A percentile compares a stretch with the other conserved stretches of the same genome.
phyloP scores from a whole-genome alignment of 306 rosid genomes.

The Malus domestica region DNA sequence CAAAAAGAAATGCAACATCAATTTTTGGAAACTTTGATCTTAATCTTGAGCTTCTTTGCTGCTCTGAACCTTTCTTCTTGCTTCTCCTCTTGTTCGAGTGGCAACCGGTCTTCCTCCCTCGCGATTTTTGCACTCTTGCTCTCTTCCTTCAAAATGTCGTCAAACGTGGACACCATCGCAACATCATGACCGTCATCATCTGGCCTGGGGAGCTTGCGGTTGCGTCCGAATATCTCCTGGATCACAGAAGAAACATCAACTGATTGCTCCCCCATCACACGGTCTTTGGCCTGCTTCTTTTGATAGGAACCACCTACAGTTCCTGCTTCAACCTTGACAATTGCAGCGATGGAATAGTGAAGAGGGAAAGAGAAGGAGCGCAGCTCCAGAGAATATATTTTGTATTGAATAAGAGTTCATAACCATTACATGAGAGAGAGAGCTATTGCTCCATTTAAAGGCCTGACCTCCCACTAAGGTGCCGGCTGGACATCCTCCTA shows the following conservation, averaged over 20 bases:
- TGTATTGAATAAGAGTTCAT: too few relatives aligned
- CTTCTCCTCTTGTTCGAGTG: background rate
- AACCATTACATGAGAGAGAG: too few relatives aligned
- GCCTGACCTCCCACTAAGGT: too few relatives aligned
- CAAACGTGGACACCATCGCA: background rate
- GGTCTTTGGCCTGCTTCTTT: background rate
- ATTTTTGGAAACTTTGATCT: background rate
- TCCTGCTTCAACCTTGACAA: too few relatives aligned
- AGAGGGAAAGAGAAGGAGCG: too few relatives aligned
- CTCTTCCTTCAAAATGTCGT: background rate
- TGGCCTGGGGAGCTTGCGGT: background rate
- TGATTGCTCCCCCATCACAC: background rate
- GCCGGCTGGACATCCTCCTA: too few relatives aligned
- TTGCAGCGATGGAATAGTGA: too few relatives aligned
- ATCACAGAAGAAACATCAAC: background rate
- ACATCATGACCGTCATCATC: background rate
- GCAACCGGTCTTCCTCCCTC: background rate
- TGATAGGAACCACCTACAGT: too few relatives aligned
- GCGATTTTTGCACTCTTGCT: background rate
- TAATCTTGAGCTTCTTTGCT: slow-evolving; percentile 1
- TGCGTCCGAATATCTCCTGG: background rate
- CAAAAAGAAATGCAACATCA: background rate
- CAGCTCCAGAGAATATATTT: too few relatives aligned
- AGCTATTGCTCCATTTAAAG: too few relatives aligned
- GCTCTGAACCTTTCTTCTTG: background rate